These are phyloP conservation scores for Astragalus glycyphyllos DNA, from an alignment of 306 rosid genomes.

Conservation along the genomic window DNA sequence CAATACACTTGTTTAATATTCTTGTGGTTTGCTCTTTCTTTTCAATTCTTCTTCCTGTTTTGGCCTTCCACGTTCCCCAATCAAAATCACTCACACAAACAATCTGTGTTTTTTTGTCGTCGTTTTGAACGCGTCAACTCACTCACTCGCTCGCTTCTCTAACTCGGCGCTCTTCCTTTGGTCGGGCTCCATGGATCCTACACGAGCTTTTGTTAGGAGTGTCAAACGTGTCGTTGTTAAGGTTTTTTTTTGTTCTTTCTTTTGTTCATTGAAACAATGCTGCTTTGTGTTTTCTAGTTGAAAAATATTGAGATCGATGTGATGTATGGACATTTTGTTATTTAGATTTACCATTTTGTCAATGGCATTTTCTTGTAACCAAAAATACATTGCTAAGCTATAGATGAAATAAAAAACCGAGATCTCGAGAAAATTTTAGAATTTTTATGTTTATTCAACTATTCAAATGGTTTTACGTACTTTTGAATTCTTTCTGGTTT, in stretches of 20 bases:
- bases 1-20: conserved; percentile 3
- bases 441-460: conserved; percentile 1
- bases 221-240: conserved; percentile 62
- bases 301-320: conserved; percentile 23
- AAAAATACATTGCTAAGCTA: too few species aligned
- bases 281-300: not conserved
- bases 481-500: not conserved
- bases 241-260: conserved; percentile 26
- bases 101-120: not conserved
- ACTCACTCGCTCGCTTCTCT: not conserved
- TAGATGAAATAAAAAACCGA: not conserved
- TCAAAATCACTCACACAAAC: not conserved
- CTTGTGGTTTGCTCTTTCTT: not conserved
- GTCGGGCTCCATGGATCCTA: conserved; percentile 49
- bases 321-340: not conserved
- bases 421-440: not conserved
- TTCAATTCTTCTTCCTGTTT: not conserved
- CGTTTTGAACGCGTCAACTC: not conserved
- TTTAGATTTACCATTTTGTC: not conserved
- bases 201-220: conserved; percentile 50
- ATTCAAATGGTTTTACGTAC: not conserved
- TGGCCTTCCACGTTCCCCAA: not conserved
- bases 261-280: not conserved
- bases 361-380: too few species aligned
- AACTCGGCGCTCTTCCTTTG: not conserved